Percentiles rank a stretch among this genome's conserved stretches.
These are phyloP conservation scores for Phytophthora uliginosa DNA, from an alignment of 352 stramenopile genomes.

Conservation along the genomic window DNA sequence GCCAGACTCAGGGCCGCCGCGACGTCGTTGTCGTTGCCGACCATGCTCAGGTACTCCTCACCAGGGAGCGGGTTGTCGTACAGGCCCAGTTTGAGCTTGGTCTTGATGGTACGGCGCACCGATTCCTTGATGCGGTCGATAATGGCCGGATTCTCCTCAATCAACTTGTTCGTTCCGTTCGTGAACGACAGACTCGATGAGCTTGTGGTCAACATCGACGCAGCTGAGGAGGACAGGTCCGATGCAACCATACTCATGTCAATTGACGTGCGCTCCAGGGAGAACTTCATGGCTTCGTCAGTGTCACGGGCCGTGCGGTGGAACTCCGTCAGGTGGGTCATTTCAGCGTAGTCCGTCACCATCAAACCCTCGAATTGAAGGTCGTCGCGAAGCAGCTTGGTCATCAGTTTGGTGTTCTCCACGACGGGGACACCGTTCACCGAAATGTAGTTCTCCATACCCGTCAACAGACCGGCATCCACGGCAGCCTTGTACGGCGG, in stretches of 20 bases:
- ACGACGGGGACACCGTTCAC: neutral
- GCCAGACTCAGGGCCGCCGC: neutral
- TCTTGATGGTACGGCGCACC: neutral
- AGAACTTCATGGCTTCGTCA: neutral
- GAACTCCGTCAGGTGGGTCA: neutral
- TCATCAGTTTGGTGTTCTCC: neutral
- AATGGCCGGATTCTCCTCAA: neutral
- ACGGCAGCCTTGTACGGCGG: neutral
- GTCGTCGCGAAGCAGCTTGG: neutral
- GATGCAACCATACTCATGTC: neutral
- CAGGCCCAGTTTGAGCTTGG: neutral
- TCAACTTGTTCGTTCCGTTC: neutral
- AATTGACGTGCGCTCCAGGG: neutral
- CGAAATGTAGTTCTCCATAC: slow-evolving; percentile 1
- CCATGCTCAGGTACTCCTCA: neutral
- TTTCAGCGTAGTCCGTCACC: neutral
- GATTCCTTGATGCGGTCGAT: slow-evolving; percentile 1
- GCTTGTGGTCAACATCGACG: neutral
- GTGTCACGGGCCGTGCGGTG: neutral
- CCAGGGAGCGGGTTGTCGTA: neutral
- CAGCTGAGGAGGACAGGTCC: neutral
- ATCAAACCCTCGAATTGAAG: neutral
- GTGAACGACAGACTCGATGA: neutral
- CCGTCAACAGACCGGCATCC: neutral
- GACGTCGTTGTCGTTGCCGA: neutral